A percentile compares a stretch with the other conserved stretches of the same genome.
These are phyloP conservation scores for Lunasporangiospora selenospora DNA, from an alignment of 192 early-diverging fungal genomes.

Conservation along the genomic window DNA sequence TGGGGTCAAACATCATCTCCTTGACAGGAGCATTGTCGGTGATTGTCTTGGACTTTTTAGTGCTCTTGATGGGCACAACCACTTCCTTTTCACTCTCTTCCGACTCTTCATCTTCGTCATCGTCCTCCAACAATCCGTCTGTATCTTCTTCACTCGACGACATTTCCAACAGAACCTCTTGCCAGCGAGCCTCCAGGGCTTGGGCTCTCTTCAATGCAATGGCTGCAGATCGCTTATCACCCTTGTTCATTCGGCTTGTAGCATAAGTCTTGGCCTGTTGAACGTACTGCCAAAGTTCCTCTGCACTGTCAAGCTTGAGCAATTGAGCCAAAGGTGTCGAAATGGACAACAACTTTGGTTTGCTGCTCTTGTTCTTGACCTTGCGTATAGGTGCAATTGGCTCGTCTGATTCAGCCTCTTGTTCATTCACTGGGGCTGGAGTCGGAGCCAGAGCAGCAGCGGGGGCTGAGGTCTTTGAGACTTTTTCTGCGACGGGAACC, in stretches of 20 bases:
- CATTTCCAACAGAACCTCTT: constrained; percentile 39
- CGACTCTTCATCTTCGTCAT: constrained; percentile 16
- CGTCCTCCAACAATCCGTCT: constrained; percentile 32
- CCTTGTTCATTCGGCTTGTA: constrained; percentile 41
- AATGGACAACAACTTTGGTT: constrained; percentile 37
- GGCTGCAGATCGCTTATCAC: constrained; percentile 37
- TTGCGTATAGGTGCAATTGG: constrained; percentile 1
- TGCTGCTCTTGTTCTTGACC: constrained; percentile 23
- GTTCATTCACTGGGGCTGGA: not conserved
- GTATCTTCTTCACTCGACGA: constrained; percentile 27
- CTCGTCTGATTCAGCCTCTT: not conserved
- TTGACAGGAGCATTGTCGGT: not conserved
- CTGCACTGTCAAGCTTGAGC: constrained; percentile 32
- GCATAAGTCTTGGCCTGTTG: constrained; percentile 45
- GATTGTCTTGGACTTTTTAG: constrained; percentile 1
- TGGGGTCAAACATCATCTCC: too few species aligned
- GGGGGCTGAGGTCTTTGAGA: too few species aligned
- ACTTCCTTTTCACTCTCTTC: not conserved
- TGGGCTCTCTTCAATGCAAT: constrained; percentile 38
- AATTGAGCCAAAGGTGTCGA: constrained; percentile 31
- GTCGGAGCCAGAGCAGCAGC: not conserved
- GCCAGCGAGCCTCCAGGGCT: constrained; percentile 33
- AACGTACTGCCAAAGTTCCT: constrained; percentile 43
- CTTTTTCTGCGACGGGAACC: too few species aligned
- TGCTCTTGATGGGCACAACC: constrained; percentile 10